Base-by-base conservation (phyloP, 768 basidiomycete genomes). In the Sarcodon sp. region DNA sequence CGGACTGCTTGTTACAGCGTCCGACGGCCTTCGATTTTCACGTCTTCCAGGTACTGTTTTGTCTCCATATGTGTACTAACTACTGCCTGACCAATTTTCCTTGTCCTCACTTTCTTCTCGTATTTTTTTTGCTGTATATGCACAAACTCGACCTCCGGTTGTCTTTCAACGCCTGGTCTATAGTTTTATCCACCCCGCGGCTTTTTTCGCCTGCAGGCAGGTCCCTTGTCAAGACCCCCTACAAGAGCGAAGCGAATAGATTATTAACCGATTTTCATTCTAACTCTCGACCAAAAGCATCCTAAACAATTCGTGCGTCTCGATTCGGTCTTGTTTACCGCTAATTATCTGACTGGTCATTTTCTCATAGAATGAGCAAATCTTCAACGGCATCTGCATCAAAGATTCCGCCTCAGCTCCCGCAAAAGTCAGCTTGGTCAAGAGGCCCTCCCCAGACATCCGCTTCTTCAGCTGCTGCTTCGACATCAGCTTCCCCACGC, bases 351-450 rank as follows among this genome's bases (percentile, higher is more conserved):
- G 41, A 27, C 33, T 12, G 11, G 31, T 47, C 18, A 8, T 31
- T 44, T 36, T 41, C 33, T 36, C 33, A 7, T 55, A 88, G 86
- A 88, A 93, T 93, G 90, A 93, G 87, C 87, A 91, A 83, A 82
- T 78, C 77, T 69, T 80, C 85, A 57, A 76, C 82, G 66, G 72
- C 77, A 66, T 70, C 83, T 66, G 70, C 69, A 70, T 64, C 76
- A 69, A 83, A 82, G 78, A 81, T 69, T 71, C 75, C 75, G 67
- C 64, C 78, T 69, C 78, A 72, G 76, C 79, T 82, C 69, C 69
- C 83, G 64, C 64, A 73, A 72, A 78, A 80, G 74, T 89, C 88
- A 68, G 89, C 87, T 73, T 94, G 90, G 90, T 70, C 85, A 69
- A 83, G 69, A 75, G 88, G 89, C 64, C 89, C 89, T 46, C 88